phyloP scores from a whole-genome alignment of 139 green algal genomes.

The Tetradesmus lagerheimii region DNA sequence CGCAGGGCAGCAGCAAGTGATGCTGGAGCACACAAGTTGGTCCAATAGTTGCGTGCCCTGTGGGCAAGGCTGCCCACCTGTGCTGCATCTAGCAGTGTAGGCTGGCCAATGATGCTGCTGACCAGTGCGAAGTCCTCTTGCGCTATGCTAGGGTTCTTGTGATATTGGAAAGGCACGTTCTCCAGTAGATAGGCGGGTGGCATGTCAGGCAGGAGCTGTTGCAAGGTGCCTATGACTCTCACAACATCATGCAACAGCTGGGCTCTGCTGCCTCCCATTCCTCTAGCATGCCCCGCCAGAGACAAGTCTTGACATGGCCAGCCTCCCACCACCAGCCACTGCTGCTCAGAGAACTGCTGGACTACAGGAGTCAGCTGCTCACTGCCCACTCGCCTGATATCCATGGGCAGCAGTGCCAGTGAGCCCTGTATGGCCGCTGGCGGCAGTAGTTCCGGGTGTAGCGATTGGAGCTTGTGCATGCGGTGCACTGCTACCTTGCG shows the following conservation, averaged over 20 bases:
- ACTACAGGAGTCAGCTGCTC: no score
- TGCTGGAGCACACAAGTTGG: no score
- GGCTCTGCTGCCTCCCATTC: neutral
- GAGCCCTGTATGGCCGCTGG: no score
- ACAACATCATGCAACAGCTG: conserved; percentile 1
- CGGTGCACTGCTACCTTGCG: no score
- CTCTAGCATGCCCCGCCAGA: neutral
- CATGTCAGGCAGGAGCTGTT: neutral
- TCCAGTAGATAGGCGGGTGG: neutral
- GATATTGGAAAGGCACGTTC: neutral
- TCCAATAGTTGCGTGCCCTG: no score
- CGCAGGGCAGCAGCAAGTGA: neutral
- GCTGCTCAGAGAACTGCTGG: no score
- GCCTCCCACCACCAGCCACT: no score
- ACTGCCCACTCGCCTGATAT: no score
- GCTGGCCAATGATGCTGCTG: neutral
- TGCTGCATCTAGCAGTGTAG: neutral
- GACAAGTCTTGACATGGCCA: no score
- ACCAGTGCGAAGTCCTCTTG: neutral
- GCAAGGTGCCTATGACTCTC: neutral
- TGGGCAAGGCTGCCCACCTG: neutral
- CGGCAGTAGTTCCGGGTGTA: no score
- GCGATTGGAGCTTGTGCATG: no score
- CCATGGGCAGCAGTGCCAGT: no score
- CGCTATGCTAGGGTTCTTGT: neutral